phyloP scores from a whole-genome alignment of 140 eudicot genomes.

The Oenanthe javanica region DNA sequence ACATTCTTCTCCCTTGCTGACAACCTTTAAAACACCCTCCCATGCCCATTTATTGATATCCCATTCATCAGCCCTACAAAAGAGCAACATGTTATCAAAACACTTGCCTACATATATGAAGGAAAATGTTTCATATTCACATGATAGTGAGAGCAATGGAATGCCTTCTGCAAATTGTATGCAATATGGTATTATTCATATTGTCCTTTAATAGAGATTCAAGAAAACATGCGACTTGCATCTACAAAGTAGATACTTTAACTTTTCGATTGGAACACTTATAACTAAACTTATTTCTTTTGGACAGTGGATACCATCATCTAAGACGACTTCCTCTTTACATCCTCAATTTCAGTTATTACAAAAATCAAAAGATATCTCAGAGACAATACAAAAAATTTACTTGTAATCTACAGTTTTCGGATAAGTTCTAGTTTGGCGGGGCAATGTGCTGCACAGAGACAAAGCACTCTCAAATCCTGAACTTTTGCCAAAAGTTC shows the following conservation, averaged over 20 bases:
- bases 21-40: slow-evolving; percentile 87
- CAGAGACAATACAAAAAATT: not conserved
- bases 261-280: not conserved
- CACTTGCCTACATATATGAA: slow-evolving; percentile 1
- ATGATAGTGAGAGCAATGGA: not conserved
- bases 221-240: not conserved
- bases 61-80: slow-evolving; percentile 97
- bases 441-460: not conserved
- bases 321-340: not conserved
- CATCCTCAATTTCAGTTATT: not conserved
- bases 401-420: not conserved
- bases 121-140: not conserved
- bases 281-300: not conserved
- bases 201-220: not conserved
- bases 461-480: not conserved
- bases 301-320: not conserved
- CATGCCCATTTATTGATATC: slow-evolving; percentile 98
- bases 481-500: not conserved
- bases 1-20: slow-evolving; percentile 96
- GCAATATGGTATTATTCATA: not conserved
- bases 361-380: not conserved
- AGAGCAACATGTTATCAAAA: not conserved
- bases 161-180: not conserved
- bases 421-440: not conserved
- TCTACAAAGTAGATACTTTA: not conserved